Conservation (phyloP, 2,329 filamentous ascomycete genomes). For the Orbilia quercus region DNA sequence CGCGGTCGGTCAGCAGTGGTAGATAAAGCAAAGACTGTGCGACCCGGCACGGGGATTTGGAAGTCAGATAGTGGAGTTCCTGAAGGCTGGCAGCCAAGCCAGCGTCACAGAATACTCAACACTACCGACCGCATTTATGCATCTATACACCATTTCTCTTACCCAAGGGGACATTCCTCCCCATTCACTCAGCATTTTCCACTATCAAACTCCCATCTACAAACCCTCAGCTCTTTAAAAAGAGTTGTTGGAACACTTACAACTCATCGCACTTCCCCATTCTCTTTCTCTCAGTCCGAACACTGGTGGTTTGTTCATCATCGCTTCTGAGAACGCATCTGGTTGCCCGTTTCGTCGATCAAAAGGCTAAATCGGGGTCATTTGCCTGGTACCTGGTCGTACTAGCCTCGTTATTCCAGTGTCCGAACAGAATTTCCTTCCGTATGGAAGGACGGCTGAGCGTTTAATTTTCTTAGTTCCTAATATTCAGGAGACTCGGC, state of each 20-base stretch:
- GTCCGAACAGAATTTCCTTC: constrained; percentile 43
- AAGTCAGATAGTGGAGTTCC: constrained; percentile 37
- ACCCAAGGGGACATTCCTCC: constrained; percentile 46
- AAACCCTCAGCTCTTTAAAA: constrained; percentile 20
- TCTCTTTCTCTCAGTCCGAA: constrained; percentile 21
- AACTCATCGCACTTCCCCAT: constrained; percentile 23
- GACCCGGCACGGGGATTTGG: constrained; percentile 29
- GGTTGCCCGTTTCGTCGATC: constrained; percentile 54
- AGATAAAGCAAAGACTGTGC: constrained; percentile 38
- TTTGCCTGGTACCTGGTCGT: constrained; percentile 53
- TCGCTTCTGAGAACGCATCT: constrained; percentile 47
- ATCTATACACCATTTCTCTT: constrained; percentile 36
- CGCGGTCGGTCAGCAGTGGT: constrained; percentile 40
- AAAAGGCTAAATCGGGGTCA: constrained; percentile 55
- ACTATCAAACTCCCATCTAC: constrained; percentile 11
- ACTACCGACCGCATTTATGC: constrained; percentile 54
- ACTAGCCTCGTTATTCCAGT: constrained; percentile 38
- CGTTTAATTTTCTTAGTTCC: constrained; percentile 48
- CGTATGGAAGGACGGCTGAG: constrained; percentile 42
- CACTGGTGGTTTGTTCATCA: constrained; percentile 52
- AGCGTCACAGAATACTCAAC: constrained; percentile 45
- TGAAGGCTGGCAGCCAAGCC: constrained; percentile 37
- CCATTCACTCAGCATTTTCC: constrained; percentile 27
- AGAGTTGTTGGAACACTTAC: constrained; percentile 20
- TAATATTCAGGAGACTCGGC: constrained; percentile 20